Percentiles rank a stretch among this genome's conserved stretches.
Evolutionary conservation across 495 filamentous ascomycete species (phyloP).

Genomic region (Hyaloscypha bicolor): DNA sequence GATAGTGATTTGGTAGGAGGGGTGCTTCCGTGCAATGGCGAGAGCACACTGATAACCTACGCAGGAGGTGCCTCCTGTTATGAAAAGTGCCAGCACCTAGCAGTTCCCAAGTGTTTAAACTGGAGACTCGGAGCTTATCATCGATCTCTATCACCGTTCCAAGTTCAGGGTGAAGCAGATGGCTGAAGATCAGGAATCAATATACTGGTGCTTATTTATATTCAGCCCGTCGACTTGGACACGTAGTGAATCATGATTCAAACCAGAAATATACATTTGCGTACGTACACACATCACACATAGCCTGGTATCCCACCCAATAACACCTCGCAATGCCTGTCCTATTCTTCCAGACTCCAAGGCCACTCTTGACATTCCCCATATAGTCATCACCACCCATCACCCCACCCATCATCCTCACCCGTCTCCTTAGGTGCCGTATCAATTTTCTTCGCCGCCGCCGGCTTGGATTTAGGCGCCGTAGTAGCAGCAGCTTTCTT

Average conservation of each 20-base stretch:
- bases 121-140: too few relatives aligned
- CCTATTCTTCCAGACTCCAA: background rate
- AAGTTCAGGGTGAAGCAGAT: too few relatives aligned
- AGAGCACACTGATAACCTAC: conserved; percentile 35
- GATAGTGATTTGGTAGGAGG: conserved; percentile 43
- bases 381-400: conserved; percentile 54
- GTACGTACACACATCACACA: too few relatives aligned
- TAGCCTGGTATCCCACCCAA: background rate
- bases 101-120: too few relatives aligned
- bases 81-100: conserved; percentile 5
- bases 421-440: conserved; percentile 56
- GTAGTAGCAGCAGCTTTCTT: conserved; percentile 43
- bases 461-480: conserved; percentile 39
- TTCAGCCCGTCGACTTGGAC: too few relatives aligned
- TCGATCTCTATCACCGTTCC: too few relatives aligned
- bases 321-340: conserved; percentile 6
- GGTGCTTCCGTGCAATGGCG: conserved; percentile 47
- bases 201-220: too few relatives aligned
- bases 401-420: conserved; percentile 68
- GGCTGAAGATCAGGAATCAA: too few relatives aligned
- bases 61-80: conserved; percentile 28
- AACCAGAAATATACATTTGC: too few relatives aligned
- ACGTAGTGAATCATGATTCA: too few relatives aligned
- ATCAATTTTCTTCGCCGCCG: conserved; percentile 53
- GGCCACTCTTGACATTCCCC: background rate